phyloP scores from a whole-genome alignment of 257 asterid genomes.

The Nemophila menziesii region DNA sequence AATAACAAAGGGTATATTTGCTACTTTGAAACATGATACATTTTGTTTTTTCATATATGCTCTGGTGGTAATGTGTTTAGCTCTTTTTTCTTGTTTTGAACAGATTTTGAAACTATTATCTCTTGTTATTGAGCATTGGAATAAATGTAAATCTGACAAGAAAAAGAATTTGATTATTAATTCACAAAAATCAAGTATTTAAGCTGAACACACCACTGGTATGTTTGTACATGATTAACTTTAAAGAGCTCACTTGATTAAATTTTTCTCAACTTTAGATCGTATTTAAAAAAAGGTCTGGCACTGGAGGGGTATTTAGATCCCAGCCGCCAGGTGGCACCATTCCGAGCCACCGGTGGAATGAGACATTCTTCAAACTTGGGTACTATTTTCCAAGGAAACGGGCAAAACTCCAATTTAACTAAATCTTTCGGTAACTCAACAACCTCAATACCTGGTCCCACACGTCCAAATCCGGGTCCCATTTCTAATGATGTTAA shows the following conservation, averaged over 20 bases:
- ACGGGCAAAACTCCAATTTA: conserved; percentile 64
- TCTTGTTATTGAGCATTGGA: neutral
- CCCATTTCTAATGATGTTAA: conserved; percentile 52
- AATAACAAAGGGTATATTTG: too few relatives aligned
- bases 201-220: conserved; percentile 6
- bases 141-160: neutral
- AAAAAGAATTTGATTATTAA: too few relatives aligned
- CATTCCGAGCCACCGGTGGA: conserved; percentile 68
- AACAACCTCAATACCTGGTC: conserved; percentile 44
- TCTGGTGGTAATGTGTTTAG: neutral
- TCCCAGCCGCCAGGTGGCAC: conserved; percentile 28
- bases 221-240: neutral
- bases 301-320: conserved; percentile 32
- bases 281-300: conserved; percentile 13
- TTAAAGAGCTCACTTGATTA: neutral
- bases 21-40: too few relatives aligned
- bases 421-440: conserved; percentile 65
- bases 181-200: neutral
- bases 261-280: too few relatives aligned
- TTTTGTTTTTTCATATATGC: too few relatives aligned
- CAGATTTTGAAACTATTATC: too few relatives aligned
- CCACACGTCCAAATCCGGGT: conserved; percentile 36
- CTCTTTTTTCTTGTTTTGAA: too few relatives aligned
- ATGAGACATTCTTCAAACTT: conserved; percentile 64
- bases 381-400: conserved; percentile 75